A percentile compares a stretch with the other conserved stretches of the same genome.
Conservation (phyloP, 2,329 filamentous ascomycete genomes). For the Paracoccidioides lutzii region DNA sequence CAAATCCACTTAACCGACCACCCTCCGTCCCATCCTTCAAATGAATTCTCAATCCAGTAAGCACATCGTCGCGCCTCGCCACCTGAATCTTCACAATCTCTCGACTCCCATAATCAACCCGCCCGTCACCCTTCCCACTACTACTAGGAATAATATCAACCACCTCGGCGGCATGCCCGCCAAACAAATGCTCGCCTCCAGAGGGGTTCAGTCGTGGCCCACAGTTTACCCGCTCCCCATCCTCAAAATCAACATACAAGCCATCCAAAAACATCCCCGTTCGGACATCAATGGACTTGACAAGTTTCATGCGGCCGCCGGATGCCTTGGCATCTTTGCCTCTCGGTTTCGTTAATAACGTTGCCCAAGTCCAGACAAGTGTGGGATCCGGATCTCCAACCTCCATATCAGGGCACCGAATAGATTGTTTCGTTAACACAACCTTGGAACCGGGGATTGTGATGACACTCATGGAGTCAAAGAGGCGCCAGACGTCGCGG, state of each 20-base stretch:
- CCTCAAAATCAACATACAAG: conserved; percentile 34
- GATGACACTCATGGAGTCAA: conserved; percentile 22
- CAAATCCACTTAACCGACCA: conserved; percentile 11
- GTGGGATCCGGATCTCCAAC: background rate
- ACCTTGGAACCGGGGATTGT: conserved; percentile 29
- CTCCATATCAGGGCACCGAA: conserved; percentile 7
- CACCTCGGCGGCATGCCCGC: conserved; percentile 20
- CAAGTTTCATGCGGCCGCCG: background rate
- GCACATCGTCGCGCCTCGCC: conserved; percentile 6
- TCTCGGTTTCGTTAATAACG: background rate
- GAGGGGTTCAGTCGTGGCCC: conserved; percentile 21
- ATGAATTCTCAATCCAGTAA: conserved; percentile 21
- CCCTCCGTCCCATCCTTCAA: conserved; percentile 13
- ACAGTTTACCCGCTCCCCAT: conserved; percentile 33
- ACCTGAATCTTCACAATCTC: conserved; percentile 23
- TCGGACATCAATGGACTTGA: conserved; percentile 30
- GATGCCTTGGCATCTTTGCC: background rate
- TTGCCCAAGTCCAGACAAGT: background rate
- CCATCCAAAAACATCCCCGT: conserved; percentile 36
- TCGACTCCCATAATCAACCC: conserved; percentile 11
- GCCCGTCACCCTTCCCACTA: background rate
- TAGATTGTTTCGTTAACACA: conserved; percentile 28
- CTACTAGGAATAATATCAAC: conserved; percentile 12
- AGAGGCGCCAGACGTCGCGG: conserved; percentile 23
- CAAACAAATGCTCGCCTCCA: conserved; percentile 20